Base-by-base conservation (phyloP, 2,329 filamentous ascomycete species). In the Lachnellula occidentalis region DNA sequence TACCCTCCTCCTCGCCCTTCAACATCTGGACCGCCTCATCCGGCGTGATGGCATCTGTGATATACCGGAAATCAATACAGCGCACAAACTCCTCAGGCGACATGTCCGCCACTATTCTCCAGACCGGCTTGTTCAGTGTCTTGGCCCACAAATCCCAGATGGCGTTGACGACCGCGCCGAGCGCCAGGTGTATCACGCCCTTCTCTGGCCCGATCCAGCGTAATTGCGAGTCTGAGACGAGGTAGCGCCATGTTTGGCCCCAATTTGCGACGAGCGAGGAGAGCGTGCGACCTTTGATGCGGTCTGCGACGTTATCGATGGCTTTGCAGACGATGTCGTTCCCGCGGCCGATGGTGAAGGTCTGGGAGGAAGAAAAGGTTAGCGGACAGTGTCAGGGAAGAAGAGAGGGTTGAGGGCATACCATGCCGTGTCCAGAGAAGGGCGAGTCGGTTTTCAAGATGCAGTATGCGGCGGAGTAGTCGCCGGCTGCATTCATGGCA, bases 61-160 rank as follows among this genome's bases (percentile, higher is more conserved):
- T 95, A 74, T 96, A 96, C 48, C 91, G 81, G 76, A 96, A 96
- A 74, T 96, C 92, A 69, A 96, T 92, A 74, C 91, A 92, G 56
- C 78, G 74, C 50, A 96, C 90, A 50, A 95, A 83, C 74, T 96
- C 86, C 73, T 94, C 87, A 1, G 91, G 90, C 3, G 80, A 86
- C 88, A 96, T 95, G 63, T 96, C 91, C 11, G 88, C 87, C 22
- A 96, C 87, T 58, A 96, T 86, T 56, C 85, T 81, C 92, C 91
- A 96, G 14, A 96, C 89, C 3, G 91, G 92, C 76, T 96, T 95
- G 61, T 81, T 79, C 36, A 94, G 81, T 2, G 80, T 80, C 76
- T 95, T 95, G 52, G 89, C 90, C 91, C 91, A 95, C n/a, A 96
- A 81, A 71, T 96, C 91, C 91, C 91, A 96, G 65, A 95, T 78